A percentile compares a stretch with the other conserved stretches of the same genome.
These are phyloP conservation scores for Scleroderma citrinum DNA, from an alignment of 768 basidiomycete species.

Conservation along the genomic window DNA sequence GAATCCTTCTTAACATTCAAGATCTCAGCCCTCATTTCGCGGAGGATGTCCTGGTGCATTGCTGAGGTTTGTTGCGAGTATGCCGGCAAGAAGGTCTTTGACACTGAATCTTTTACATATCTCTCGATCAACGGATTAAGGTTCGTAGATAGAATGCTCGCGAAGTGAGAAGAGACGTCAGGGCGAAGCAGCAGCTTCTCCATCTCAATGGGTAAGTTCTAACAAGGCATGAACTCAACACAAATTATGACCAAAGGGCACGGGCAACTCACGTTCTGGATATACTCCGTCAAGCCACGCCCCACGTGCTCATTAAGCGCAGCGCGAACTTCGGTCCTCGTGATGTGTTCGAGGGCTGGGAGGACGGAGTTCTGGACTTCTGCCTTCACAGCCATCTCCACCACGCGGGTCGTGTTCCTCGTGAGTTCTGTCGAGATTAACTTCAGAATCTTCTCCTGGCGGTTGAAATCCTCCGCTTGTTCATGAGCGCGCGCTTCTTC, in stretches of 20 bases:
- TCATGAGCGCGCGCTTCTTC: constrained; percentile 77
- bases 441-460: constrained; percentile 87
- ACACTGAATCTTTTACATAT: constrained; percentile 75
- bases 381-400: constrained; percentile 82
- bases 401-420: constrained; percentile 82
- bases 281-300: constrained; percentile 61
- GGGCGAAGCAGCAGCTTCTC: constrained; percentile 73
- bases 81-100: constrained; percentile 67
- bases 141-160: constrained; percentile 64
- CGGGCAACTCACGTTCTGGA: constrained; percentile 53
- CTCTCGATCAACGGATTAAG: constrained; percentile 74
- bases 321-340: constrained; percentile 71
- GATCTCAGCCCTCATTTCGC: constrained; percentile 72
- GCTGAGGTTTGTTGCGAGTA: constrained; percentile 67
- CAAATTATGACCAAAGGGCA: background rate
- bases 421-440: constrained; percentile 82
- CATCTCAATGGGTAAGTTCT: constrained; percentile 76
- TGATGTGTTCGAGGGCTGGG: constrained; percentile 77
- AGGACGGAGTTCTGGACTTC: constrained; percentile 82
- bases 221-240: constrained; percentile 1
- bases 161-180: constrained; percentile 71
- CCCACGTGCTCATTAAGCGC: constrained; percentile 77
- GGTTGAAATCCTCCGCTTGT: constrained; percentile 72
- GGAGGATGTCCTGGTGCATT: constrained; percentile 76
- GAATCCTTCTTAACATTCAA: constrained; percentile 75